Base-by-base conservation (phyloP, 352 stramenopile species). In the Phytopythium chamaehyphon region DNA sequence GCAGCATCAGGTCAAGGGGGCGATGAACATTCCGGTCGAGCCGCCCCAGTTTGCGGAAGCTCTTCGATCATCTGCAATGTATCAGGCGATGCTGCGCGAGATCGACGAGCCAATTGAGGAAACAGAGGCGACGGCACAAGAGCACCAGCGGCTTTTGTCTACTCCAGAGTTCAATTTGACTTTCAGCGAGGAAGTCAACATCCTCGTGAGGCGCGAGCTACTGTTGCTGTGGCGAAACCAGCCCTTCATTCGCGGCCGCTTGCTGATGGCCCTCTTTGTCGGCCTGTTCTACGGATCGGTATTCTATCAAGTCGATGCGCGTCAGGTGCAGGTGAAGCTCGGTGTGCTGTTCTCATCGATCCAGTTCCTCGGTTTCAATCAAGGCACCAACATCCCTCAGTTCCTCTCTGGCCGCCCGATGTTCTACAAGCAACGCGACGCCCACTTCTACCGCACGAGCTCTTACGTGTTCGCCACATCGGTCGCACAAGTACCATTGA, bases 341-440 rank as follows among this genome's bases (percentile, higher is more conserved):
- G 78, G 84, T 24, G 60, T 89, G 26, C 40, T 90, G 2, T 93
- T 86, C 57, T 57, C 75, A 28, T 61, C 59, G 18, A 60, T 86
- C 39, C 69, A 88, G 45, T 89, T 83, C 49, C 54, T 88, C 2
- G 71, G 64, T n/a, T 46, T 95, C 24, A 73, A 73, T 26, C 68
- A 73, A 21, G 83, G 83, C 37, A 33, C 79, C 8, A 65, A 82
- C 42, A 54, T 96, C 26, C 66, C 77, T 9, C 66, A 65, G 57
- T 66, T 90, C 46, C 73, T 92, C 43, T 59, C 81, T 16, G 54
- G 46, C 12, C 60, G 65, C 3, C 47, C 44, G 6, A 33, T 78
- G 24, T 92, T 81, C 64, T 89, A 90, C 69, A 90, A 88, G 49
- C 82, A 92, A 23, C 59, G 63, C 5, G 72, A 75, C 46, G 59